A percentile compares a stretch with the other conserved stretches of the same genome.
Evolutionary conservation across 1,139 yeast genomes (phyloP).

Genomic region (Geotrichum candidum): DNA sequence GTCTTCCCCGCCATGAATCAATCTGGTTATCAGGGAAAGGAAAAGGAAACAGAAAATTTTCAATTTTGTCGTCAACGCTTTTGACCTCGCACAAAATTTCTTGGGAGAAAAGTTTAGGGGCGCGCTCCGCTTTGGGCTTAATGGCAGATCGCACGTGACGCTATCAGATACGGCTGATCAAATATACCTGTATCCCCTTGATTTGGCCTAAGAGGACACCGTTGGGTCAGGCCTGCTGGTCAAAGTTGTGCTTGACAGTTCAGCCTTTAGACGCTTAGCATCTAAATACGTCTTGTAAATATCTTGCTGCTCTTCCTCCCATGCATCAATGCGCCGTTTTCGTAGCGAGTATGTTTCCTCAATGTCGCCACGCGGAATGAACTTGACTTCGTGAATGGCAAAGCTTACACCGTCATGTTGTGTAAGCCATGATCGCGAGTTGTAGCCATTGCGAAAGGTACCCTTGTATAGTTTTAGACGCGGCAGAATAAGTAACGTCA

Average conservation of each 20-base stretch:
- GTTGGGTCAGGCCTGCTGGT: not conserved
- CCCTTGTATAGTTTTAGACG: constrained; percentile 57
- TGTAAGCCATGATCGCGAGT: constrained; percentile 65
- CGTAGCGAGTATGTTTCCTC: constrained; percentile 26
- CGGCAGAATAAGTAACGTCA: constrained; percentile 67
- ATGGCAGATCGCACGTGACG: not conserved
- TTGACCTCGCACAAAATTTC: not conserved
- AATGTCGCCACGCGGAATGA: constrained; percentile 30
- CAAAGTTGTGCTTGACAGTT: not conserved
- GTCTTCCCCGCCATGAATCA: not conserved
- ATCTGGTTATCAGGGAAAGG: not conserved
- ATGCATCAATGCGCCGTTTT: constrained; percentile 29
- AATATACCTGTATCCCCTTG: not conserved
- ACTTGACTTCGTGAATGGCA: constrained; percentile 48
- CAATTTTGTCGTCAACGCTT: not conserved
- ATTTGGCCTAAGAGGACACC: not conserved
- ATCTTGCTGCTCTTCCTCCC: constrained; percentile 20
- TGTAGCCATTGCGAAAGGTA: constrained; percentile 57
- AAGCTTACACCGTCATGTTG: constrained; percentile 67
- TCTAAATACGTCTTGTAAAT: not conserved
- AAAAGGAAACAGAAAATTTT: not conserved
- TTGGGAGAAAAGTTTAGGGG: not conserved
- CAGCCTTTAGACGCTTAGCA: not conserved
- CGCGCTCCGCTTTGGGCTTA: not conserved
- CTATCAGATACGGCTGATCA: not conserved